Percentiles rank a stretch among this genome's conserved stretches.
Conservation (phyloP, 345 rosid species). For the Moringa oleifera region DNA sequence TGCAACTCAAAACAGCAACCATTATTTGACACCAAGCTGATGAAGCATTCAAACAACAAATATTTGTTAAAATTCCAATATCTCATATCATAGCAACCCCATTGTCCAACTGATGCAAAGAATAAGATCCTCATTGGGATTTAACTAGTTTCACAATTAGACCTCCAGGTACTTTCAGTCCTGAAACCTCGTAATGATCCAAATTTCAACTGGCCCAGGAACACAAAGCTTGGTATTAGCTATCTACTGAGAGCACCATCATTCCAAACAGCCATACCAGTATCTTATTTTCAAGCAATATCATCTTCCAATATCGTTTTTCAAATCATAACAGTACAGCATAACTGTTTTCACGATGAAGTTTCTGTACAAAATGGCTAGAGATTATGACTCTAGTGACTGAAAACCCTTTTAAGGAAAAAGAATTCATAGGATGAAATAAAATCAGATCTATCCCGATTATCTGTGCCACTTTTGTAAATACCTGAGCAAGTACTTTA, state of each 20-base stretch:
- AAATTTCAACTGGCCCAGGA: neutral
- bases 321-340: no score
- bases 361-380: no score
- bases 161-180: neutral
- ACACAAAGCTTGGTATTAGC: neutral
- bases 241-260: neutral
- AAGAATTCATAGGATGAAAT: no score
- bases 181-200: no score
- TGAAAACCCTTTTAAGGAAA: no score
- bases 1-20: neutral
- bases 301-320: neutral
- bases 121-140: neutral
- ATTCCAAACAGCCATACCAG: neutral
- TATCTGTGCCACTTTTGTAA: no score
- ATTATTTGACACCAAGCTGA: neutral
- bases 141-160: neutral
- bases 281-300: neutral
- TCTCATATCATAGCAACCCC: slow-evolving; percentile 2
- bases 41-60: neutral
- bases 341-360: no score
- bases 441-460: no score
- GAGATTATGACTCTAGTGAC: neutral
- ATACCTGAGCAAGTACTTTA: no score
- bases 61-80: neutral
- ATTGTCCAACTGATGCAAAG: neutral